A percentile compares a stretch with the other conserved stretches of the same genome.
These are phyloP conservation scores for Phoma sp. DNA, from an alignment of 2,329 filamentous ascomycete genomes.

Conservation along the genomic window DNA sequence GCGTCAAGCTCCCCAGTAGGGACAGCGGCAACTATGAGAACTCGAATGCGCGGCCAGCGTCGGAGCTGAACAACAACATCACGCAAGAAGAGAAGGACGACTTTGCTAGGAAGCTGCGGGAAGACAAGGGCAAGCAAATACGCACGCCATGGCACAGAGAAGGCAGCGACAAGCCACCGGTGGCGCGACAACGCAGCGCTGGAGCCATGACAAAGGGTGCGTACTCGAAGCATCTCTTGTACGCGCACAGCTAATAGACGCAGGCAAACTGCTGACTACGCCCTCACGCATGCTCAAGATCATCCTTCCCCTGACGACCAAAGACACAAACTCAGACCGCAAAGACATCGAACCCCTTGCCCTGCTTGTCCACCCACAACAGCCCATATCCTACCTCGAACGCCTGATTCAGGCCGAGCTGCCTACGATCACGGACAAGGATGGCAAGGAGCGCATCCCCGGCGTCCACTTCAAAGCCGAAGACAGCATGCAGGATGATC, in stretches of 20 bases:
- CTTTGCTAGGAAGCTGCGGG: conserved; percentile 51
- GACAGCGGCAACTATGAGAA: conserved; percentile 31
- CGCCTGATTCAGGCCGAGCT: conserved; percentile 88
- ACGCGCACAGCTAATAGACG: conserved; percentile 10
- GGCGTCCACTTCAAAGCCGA: conserved; percentile 81
- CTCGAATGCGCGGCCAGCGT: conserved; percentile 47
- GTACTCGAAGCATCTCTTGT: neutral
- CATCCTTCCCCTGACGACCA: conserved; percentile 74
- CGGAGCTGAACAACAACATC: conserved; percentile 53
- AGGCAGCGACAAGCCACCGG: conserved; percentile 65
- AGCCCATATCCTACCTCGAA: conserved; percentile 89
- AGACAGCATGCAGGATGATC: conserved; percentile 69
- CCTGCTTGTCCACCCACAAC: conserved; percentile 84
- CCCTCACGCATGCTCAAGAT: conserved; percentile 81
- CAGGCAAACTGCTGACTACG: conserved; percentile 80
- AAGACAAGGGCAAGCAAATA: conserved; percentile 62
- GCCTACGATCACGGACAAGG: conserved; percentile 66
- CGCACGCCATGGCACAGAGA: conserved; percentile 71
- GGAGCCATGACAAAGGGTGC: conserved; percentile 70
- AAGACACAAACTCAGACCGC: conserved; percentile 64
- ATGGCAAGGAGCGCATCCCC: conserved; percentile 73
- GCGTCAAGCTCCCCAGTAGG: conserved; percentile 21
- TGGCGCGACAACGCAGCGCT: conserved; percentile 58
- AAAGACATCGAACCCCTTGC: conserved; percentile 84
- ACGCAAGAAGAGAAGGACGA: conserved; percentile 55